Evolutionary conservation across 2,329 filamentous ascomycete genomes (phyloP).

Genomic region (Phyllosticta citrichinensis): DNA sequence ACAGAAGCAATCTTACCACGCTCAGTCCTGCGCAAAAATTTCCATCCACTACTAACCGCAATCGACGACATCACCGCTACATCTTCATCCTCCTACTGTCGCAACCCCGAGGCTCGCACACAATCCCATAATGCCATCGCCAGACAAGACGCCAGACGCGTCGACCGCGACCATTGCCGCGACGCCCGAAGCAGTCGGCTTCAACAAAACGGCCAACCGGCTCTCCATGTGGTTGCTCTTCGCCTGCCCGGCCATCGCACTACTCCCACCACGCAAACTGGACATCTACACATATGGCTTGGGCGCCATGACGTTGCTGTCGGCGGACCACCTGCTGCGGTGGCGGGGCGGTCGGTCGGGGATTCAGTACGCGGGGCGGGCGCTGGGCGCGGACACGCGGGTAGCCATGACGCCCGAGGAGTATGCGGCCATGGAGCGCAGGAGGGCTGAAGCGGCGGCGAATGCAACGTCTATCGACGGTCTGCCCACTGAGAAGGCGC

Average conservation of each 20-base stretch:
- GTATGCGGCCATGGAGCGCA: background rate
- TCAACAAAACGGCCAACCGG: constrained; percentile 29
- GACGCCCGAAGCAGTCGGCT: constrained; percentile 11
- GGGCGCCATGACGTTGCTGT: constrained; percentile 37
- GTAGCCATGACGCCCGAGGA: background rate
- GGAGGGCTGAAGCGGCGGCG: background rate
- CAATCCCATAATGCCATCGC: background rate
- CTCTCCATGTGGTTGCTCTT: constrained; percentile 41
- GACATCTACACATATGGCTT: constrained; percentile 51
- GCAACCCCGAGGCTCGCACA: background rate
- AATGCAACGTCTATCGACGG: constrained; percentile 12
- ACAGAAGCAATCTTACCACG: background rate
- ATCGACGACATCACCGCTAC: background rate
- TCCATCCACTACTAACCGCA: background rate
- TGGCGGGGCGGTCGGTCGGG: constrained; percentile 31
- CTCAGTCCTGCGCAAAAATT: background rate
- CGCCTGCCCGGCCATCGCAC: constrained; percentile 43
- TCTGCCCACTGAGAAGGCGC: constrained; percentile 29
- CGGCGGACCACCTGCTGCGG: constrained; percentile 39
- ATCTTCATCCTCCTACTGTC: background rate
- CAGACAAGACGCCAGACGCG: background rate
- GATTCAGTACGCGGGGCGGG: constrained; percentile 20
- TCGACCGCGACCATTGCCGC: background rate
- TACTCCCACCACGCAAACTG: constrained; percentile 51
- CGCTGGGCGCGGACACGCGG: background rate